Base-by-base conservation (phyloP, 2,329 filamentous ascomycete genomes). In the Podosphaera leucotricha region DNA sequence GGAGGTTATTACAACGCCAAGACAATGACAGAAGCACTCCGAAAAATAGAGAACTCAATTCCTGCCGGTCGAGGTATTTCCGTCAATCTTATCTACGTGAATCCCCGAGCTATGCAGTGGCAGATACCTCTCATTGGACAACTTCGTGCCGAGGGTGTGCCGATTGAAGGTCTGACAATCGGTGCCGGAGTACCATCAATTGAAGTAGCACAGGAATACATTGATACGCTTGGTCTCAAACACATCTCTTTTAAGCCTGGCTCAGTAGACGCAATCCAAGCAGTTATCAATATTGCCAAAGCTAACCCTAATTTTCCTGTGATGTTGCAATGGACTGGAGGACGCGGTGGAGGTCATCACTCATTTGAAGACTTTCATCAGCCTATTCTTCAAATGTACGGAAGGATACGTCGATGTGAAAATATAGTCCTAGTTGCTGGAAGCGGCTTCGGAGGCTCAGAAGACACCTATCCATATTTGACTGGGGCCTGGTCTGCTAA, bases 361-460 rank as follows among this genome's bases (percentile, higher is more conserved):
- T 93, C 85, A 0, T 92, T 78, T 49, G 86, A 94, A 60, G 86
- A 94, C 60, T 93, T 94, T 70, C 86, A 93, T 61, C 77, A 86
- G 56, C 86, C 86, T 4, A 78, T 94, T 38, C 66, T 94, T 6
- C 77, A 83, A 55, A 92, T 92, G 81, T 94, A 94, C 60, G 74
- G 77, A 52, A 77, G 85, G 46, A 85, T 94, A 51, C 75, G 86
- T 57, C 76, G 83, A 57, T 80, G 79, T 51, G 71, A 80, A 52
- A 94, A 94, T 64, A 77, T 94, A 49, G 79, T 92, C 47, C 68
- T 94, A 10, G 75, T 94, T 47, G 86, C 85, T 43, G 86, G 86
- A 43, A 92, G 82, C 66, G 86, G 86, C 38, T 93, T 94, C 56
- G 86, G 86, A 59, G 82, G 83, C 45, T 72, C 84, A 1, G 80